Base-by-base conservation (phyloP, 176 grass and related monocot species). In the Carex myosuroides region DNA sequence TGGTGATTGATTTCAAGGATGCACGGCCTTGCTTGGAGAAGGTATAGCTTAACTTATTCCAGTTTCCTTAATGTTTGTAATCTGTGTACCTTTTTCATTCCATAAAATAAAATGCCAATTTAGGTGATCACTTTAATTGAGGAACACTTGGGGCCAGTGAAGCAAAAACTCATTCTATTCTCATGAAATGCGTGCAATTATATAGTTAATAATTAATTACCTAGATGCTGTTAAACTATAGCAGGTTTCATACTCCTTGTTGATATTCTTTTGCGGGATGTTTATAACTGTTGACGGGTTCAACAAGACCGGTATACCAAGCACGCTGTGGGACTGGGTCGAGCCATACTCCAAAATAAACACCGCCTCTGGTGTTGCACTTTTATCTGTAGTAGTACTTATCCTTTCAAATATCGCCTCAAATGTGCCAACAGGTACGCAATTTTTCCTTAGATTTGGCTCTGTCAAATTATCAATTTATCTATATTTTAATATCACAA, bases 191-290 rank as follows among this genome's bases (percentile, higher is more conserved):
- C 12, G 56, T 41, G 57, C 16, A 22, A 62, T 72, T 85, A 63
- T 68, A 85, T 46, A 77, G 24, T 56, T 8, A 56, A 50, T 50
- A 30, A 77, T 55, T 29, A 70, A 77, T 55, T 29, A 70, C 48
- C 22, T 56, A 78, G 24, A 18, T 57, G 11, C 21, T 78, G 0
- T 78, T 77, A 77, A 55, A 54, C 70, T 32, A 69, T 66, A 81
- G 46, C 91, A 98, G 95, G 95, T 98, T 24, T 98, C 95, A 0
- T 98, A 98, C 85, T 98, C 95, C 6, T 8, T 98, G 86, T 29
- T 98, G 59, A 93, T 98, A 85, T 98, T 98, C 88, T 98, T 98
- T 73, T 98, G 92, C 22, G 95, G 95, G 52, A 98, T 98, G 95
- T 98, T 98, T 88, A 98, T 98, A 46, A 98, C 95, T 16, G 95